These are phyloP conservation scores for Emmonsia crescens DNA, from an alignment of 2,329 filamentous ascomycete genomes.

Conservation along the genomic window DNA sequence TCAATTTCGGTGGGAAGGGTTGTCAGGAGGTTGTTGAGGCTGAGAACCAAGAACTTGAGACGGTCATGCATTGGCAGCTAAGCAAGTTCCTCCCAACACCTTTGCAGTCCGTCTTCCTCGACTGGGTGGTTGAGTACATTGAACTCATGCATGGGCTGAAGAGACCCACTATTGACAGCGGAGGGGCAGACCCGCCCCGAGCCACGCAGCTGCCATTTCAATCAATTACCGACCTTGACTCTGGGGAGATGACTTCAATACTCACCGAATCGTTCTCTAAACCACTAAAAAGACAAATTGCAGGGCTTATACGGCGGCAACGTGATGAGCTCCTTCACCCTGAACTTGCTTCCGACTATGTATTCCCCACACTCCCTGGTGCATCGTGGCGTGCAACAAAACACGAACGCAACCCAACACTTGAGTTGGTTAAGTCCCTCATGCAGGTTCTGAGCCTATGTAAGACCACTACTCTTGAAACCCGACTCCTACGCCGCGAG, in stretches of 20 bases:
- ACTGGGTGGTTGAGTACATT: conserved; percentile 92
- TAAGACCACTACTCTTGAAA: conserved; percentile 81
- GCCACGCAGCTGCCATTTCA: conserved; percentile 52
- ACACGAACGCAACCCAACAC: conserved; percentile 61
- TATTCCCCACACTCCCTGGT: conserved; percentile 64
- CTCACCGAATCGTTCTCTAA: conserved; percentile 78
- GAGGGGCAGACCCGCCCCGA: conserved; percentile 46
- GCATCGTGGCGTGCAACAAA: conserved; percentile 36
- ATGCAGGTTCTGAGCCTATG: conserved; percentile 89
- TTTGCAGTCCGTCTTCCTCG: conserved; percentile 74
- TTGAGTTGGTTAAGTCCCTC: conserved; percentile 84
- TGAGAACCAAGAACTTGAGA: conserved; percentile 73
- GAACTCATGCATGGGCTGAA: conserved; percentile 87
- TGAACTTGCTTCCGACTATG: conserved; percentile 76
- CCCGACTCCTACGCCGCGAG: conserved; percentile 77
- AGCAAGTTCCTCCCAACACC: conserved; percentile 72
- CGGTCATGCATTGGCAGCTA: conserved; percentile 98
- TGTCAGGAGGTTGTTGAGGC: conserved; percentile 67
- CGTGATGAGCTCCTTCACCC: conserved; percentile 82
- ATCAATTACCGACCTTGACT: conserved; percentile 46
- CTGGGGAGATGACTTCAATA: conserved; percentile 51
- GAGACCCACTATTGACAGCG: conserved; percentile 45
- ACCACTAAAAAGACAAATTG: conserved; percentile 80
- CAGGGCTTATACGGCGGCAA: conserved; percentile 69
- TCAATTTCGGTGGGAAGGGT: conserved; percentile 94